phyloP scores from a whole-genome alignment of 352 stramenopile species.

The Elongisporangium prolatum region DNA sequence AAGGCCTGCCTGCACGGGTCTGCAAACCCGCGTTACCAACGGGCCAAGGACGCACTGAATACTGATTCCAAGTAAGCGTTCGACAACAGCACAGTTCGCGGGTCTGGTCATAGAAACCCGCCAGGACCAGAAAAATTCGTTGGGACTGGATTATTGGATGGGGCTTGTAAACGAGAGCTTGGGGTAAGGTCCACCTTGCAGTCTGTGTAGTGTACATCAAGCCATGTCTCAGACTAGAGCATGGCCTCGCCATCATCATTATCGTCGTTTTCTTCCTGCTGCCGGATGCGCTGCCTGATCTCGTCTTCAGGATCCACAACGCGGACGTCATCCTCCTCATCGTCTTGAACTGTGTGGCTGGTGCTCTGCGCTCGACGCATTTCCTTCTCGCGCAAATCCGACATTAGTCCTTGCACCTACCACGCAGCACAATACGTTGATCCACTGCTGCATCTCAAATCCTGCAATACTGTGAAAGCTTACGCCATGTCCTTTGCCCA shows the following conservation, averaged over 20 bases:
- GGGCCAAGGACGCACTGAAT: neutral
- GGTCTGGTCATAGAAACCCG: neutral
- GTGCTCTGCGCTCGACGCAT: conserved; percentile 26
- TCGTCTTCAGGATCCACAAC: conserved; percentile 1
- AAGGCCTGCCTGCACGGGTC: neutral
- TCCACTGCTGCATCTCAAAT: neutral
- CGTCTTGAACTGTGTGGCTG: neutral
- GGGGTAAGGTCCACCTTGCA: neutral
- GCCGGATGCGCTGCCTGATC: conserved; percentile 9
- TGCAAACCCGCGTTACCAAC: neutral
- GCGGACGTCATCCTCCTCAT: conserved; percentile 6
- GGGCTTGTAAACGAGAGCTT: neutral
- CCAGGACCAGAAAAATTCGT: neutral
- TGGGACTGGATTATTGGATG: neutral
- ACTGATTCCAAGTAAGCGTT: neutral
- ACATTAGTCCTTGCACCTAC: conserved; percentile 59
- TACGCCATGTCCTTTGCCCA: conserved; percentile 29
- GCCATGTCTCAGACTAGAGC: conserved; percentile 14
- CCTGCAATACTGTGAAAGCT: neutral
- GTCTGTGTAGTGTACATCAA: neutral
- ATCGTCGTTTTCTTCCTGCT: conserved; percentile 3
- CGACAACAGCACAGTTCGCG: neutral
- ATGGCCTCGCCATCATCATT: conserved; percentile 30
- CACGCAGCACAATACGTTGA: neutral
- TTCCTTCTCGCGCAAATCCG: conserved; percentile 53